Evolutionary conservation across 352 stramenopile genomes (phyloP).

Genomic region (Phytophthora podocarpi): DNA sequence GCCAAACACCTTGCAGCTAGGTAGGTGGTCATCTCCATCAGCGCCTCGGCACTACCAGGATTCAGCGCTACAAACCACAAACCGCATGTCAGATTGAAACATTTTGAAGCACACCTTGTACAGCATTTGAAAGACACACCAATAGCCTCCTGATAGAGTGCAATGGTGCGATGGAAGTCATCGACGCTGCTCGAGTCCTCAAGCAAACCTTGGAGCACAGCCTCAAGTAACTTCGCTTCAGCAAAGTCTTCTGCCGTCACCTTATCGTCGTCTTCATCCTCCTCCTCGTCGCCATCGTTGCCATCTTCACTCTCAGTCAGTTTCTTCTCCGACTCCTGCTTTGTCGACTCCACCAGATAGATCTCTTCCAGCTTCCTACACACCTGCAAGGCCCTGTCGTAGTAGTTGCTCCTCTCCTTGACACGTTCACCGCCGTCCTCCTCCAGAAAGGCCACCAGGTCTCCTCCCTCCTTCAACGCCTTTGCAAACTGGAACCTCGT

Average conservation of each 20-base stretch:
- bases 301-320: conserved; percentile 1
- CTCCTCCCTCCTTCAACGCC: conserved; percentile 49
- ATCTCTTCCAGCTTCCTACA: conserved; percentile 47
- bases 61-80: conserved; percentile 45
- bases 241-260: conserved; percentile 53
- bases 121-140: conserved; percentile 26
- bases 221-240: conserved; percentile 58
- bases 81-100: neutral
- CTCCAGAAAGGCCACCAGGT: conserved; percentile 63
- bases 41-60: conserved; percentile 56
- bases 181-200: conserved; percentile 24
- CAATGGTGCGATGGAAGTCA: conserved; percentile 53
- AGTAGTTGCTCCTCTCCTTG: conserved; percentile 29
- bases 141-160: conserved; percentile 62
- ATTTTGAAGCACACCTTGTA: neutral
- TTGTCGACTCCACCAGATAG: conserved; percentile 33
- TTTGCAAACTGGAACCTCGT: conserved; percentile 81
- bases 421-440: conserved; percentile 14
- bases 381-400: conserved; percentile 30
- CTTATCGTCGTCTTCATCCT: conserved; percentile 52
- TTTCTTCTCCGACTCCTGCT: conserved; percentile 7
- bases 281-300: neutral
- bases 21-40: conserved; percentile 83
- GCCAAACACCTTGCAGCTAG: conserved; percentile 48
- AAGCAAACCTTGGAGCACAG: conserved; percentile 46